Conservation (phyloP, 2,329 filamentous ascomycete species). For the Lachnellula suecica region DNA sequence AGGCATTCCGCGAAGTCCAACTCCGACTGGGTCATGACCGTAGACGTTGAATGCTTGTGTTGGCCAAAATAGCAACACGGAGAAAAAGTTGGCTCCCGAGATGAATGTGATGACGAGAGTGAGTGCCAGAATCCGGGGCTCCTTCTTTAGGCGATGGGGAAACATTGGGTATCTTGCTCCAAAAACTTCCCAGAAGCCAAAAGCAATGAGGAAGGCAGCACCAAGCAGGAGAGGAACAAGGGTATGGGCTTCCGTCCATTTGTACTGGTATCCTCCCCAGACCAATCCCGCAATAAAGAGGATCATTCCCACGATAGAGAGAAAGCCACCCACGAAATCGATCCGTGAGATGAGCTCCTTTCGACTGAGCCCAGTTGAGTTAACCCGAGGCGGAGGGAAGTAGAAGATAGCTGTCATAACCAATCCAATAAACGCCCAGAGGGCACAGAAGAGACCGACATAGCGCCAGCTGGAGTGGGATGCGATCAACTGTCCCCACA, state of each 20-base stretch:
- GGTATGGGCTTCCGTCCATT: constrained; percentile 4
- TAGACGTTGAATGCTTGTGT: constrained; percentile 60
- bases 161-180: constrained; percentile 41
- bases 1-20: constrained; percentile 63
- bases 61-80: constrained; percentile 19
- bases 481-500: constrained; percentile 58
- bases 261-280: constrained; percentile 53
- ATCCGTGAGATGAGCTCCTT: constrained; percentile 43
- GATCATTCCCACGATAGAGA: constrained; percentile 48
- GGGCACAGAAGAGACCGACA: constrained; percentile 49
- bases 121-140: constrained; percentile 47
- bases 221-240: constrained; percentile 46
- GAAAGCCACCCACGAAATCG: constrained; percentile 50
- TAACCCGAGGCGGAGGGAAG: constrained; percentile 48
- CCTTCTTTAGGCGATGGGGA: constrained; percentile 52
- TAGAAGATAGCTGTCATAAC: constrained; percentile 51
- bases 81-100: constrained; percentile 57
- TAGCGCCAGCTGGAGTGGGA: constrained; percentile 51
- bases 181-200: constrained; percentile 51
- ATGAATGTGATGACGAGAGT: constrained; percentile 56
- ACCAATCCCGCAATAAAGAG: constrained; percentile 50
- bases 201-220: constrained; percentile 41
- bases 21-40: constrained; percentile 58
- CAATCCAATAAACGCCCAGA: constrained; percentile 53
- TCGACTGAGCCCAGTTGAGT: constrained; percentile 37